Evolutionary conservation across 305 asterid genomes (phyloP), one percentile per base, ranked within the genome.

Genomic region (Fraxinus paxiana): DNA sequence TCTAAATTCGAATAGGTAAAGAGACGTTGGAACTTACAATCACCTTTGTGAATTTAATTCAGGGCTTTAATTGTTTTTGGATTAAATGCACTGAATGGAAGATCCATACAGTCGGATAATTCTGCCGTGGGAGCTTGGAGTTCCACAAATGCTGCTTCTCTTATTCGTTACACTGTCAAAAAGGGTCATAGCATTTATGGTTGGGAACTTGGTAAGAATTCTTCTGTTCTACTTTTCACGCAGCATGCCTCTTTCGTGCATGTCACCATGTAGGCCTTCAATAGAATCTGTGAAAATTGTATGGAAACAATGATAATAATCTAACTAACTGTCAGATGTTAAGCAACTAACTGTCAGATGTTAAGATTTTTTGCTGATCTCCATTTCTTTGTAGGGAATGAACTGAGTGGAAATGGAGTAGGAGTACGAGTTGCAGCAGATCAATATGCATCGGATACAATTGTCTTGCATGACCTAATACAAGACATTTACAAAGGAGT

Each of bases 51-150:
- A 34, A 38, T 54, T 56, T 12, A 8, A 80, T 80, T 54, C 88
- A 91, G 95, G 84, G 95, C 91, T 65, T 70, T 80, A n/a, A 54
- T 86, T 17, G 84, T 86, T 22, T 91, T 91, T 51, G 93, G 95
- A 28, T 76, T 91, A 63, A 91, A 89, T 75, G 93, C 89, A 73
- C 91, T 91, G n/a, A 73, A 77, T 26, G 95, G 95, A 77, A 91
- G 83, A 75, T 7, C 84, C 28, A 76, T 84, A 83, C 35, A 20
- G 13, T 74, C 78, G 0, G 83, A 80, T 26, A 79, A 79, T 51
- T 85, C 84, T 37, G 88, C 92, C 1, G 75, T 72, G 0, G 92
- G 90, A 77, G 84, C 91, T 81, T 91, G 93, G 93, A 28, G 86
- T 84, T 80, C 90, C 18, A 59, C 85, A 3, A 91, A 91, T 81